Conservation (phyloP, 1,284 basidiomycete species). For the Pulchroboletus neoregius region DNA sequence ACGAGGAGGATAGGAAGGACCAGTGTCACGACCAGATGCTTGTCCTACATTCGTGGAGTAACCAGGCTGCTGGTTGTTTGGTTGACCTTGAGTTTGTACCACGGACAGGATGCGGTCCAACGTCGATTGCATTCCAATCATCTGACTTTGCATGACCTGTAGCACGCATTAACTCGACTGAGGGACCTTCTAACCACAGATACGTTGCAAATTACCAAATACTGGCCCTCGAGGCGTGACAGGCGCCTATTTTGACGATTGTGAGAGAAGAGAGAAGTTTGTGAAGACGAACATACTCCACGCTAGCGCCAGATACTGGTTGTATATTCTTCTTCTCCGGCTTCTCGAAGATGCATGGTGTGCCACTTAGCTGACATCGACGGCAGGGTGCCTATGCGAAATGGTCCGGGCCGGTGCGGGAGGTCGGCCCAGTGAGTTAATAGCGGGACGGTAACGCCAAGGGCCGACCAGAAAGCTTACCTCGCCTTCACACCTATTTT, state of each 20-base stretch:
- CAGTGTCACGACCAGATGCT: conserved; percentile 21
- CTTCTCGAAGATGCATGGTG: conserved; percentile 88
- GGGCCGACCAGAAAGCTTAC: conserved; percentile 39
- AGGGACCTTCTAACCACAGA: conserved; percentile 45
- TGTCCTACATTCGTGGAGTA: conserved; percentile 17
- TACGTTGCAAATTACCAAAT: conserved; percentile 48
- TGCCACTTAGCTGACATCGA: conserved; percentile 82
- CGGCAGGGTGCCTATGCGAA: conserved; percentile 74
- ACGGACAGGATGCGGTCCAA: conserved; percentile 73
- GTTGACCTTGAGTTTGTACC: conserved; percentile 51
- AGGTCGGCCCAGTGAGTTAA: conserved; percentile 53
- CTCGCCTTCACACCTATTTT: conserved; percentile 91
- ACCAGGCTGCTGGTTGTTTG: conserved; percentile 34
- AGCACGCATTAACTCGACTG: conserved; percentile 29
- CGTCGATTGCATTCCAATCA: conserved; percentile 86
- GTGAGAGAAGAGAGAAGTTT: conserved; percentile 16
- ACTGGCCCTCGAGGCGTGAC: conserved; percentile 79
- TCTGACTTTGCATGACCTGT: conserved; percentile 82
- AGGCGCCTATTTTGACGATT: conserved; percentile 52
- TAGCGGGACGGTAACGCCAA: conserved; percentile 24
- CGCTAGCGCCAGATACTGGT: conserved; percentile 55
- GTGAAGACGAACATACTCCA: conserved; percentile 50
- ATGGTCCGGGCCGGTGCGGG: conserved; percentile 59
- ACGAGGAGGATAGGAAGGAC: conserved; percentile 25
- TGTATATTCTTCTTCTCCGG: conserved; percentile 78